Conservation (phyloP, 1,284 basidiomycete species). For the Leccinum subrobustum region DNA sequence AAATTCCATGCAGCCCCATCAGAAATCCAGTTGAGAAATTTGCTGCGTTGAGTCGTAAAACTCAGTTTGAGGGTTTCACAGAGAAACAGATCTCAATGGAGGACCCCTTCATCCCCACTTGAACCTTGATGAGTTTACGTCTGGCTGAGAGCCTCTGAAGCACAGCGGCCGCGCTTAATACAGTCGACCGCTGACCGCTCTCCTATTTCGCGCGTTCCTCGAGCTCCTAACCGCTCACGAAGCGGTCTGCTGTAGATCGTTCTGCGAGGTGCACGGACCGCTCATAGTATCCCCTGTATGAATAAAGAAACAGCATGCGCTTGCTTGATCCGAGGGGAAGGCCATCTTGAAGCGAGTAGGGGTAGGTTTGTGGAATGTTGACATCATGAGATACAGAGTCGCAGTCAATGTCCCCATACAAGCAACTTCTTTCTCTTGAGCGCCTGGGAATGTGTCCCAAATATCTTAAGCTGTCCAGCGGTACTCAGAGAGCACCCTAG, state of each 20-base stretch:
- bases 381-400: constrained; percentile 94
- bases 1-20: neutral
- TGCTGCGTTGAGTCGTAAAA: neutral
- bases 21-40: neutral
- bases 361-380: constrained; percentile 92
- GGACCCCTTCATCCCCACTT: neutral
- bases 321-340: constrained; percentile 93
- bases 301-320: constrained; percentile 26
- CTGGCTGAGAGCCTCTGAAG: no score
- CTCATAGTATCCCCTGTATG: neutral
- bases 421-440: constrained; percentile 85
- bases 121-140: neutral
- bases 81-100: neutral
- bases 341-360: constrained; percentile 88
- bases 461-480: neutral
- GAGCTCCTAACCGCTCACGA: neutral
- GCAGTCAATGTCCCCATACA: constrained; percentile 93
- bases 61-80: neutral
- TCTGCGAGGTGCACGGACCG: neutral
- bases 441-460: constrained; percentile 52
- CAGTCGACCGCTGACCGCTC: no score
- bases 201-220: neutral
- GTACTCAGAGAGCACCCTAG: neutral
- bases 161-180: neutral
- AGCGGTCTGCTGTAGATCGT: constrained; percentile 1